These are phyloP conservation scores for Fraxinus velutina DNA, from an alignment of 305 asterid genomes.

Conservation along the genomic window DNA sequence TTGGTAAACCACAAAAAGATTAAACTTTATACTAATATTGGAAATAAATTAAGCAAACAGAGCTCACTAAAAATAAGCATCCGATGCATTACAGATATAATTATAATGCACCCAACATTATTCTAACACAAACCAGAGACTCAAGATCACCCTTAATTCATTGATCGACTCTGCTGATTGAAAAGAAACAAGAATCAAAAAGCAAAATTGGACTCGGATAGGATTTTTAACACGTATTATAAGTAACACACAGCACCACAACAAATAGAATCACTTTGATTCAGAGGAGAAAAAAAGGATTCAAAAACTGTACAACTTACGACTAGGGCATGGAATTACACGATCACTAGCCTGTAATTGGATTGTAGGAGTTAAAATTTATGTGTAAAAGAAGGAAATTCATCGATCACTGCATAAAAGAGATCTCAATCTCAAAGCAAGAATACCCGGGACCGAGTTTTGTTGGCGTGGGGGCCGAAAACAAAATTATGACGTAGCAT, in stretches of 20 bases:
- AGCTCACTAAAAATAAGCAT: background rate
- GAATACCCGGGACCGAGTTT: background rate
- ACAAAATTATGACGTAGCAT: background rate
- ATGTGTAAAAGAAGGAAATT: background rate
- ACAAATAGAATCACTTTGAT: background rate
- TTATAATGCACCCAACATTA: background rate
- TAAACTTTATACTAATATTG: background rate
- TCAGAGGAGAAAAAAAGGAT: background rate
- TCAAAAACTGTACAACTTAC: background rate
- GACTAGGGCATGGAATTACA: conserved; percentile 8
- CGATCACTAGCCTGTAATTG: background rate
- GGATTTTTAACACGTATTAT: background rate
- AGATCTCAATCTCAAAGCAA: conserved; percentile 6
- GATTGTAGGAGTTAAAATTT: background rate
- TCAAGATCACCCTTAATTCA: background rate
- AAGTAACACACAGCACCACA: background rate
- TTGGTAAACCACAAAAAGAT: background rate
- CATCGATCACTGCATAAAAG: background rate
- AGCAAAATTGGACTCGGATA: background rate
- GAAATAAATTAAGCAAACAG: background rate
- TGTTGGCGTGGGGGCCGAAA: conserved; percentile 1
- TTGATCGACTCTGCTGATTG: background rate
- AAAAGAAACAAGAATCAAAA: background rate
- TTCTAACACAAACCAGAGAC: background rate
- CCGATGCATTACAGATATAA: background rate